A percentile compares a stretch with the other conserved stretches of the same genome.
phyloP scores from a whole-genome alignment of 176 grass and related monocot species.

The Melocanna baccifera region DNA sequence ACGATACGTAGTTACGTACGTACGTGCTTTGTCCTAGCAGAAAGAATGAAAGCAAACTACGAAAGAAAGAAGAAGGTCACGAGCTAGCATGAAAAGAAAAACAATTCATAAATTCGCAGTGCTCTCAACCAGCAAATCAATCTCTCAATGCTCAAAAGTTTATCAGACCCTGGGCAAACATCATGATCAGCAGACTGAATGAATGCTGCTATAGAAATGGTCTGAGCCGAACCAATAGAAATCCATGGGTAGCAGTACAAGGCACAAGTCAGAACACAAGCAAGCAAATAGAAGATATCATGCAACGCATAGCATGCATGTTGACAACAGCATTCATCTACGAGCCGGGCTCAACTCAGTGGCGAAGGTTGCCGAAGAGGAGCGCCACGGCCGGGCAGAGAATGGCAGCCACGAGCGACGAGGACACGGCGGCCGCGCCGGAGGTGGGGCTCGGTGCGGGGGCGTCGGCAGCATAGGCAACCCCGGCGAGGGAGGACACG shows the following conservation, averaged over 20 bases:
- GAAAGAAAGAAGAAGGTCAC: background rate
- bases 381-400: constrained; percentile 68
- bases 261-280: constrained; percentile 10
- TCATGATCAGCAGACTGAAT: background rate
- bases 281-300: constrained; percentile 7
- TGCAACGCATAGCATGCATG: background rate
- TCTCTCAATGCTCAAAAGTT: background rate
- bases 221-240: constrained; percentile 31
- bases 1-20: background rate
- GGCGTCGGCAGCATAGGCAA: constrained; percentile 47
- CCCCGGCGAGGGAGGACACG: constrained; percentile 42
- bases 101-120: background rate
- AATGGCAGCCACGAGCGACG: constrained; percentile 46
- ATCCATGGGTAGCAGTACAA: background rate
- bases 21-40: background rate
- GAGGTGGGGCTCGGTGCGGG: constrained; percentile 78
- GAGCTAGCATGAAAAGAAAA: background rate
- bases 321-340: background rate
- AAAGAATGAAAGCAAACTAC: background rate
- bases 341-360: constrained; percentile 29
- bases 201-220: background rate
- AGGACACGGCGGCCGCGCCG: constrained; percentile 39
- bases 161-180: background rate
- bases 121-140: background rate
- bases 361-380: constrained; percentile 57